These are phyloP conservation scores for Neurospora sp. DNA, from an alignment of 2,329 filamentous ascomycete species.

Conservation along the genomic window DNA sequence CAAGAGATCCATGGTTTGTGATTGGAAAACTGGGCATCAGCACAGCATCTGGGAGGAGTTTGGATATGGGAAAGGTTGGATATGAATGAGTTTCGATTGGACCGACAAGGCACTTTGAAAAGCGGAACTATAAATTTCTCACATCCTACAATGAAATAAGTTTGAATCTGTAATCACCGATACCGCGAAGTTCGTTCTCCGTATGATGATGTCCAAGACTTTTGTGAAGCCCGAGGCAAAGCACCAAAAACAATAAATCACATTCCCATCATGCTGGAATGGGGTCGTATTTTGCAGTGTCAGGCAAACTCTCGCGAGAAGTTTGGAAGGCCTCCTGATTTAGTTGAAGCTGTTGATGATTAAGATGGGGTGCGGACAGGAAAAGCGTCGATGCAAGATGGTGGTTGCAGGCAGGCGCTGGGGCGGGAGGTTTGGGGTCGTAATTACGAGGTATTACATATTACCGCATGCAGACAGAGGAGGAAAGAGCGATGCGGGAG, in stretches of 20 bases:
- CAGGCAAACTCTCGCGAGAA: too few species aligned
- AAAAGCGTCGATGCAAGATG: too few species aligned
- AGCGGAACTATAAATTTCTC: background rate
- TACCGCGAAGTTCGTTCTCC: background rate
- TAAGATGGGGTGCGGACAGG: too few species aligned
- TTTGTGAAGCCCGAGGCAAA: too few species aligned
- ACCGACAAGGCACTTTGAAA: background rate
- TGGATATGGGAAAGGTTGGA: background rate
- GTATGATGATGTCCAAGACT: background rate
- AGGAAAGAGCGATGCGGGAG: background rate
- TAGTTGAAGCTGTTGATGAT: too few species aligned
- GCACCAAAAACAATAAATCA: too few species aligned
- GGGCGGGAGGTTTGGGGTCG: too few species aligned
- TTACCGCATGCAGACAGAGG: background rate
- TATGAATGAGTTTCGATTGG: background rate
- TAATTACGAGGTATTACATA: background rate
- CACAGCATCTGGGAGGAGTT: background rate
- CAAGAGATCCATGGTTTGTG: background rate
- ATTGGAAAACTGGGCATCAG: background rate
- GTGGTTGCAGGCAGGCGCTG: too few species aligned
- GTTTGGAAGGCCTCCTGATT: too few species aligned
- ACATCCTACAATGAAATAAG: background rate
- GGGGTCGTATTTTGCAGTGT: too few species aligned
- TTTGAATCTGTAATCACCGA: background rate
- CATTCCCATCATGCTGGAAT: too few species aligned